Evolutionary conservation across 768 basidiomycete species (phyloP).

Genomic region (Hemileccinum impolitum): DNA sequence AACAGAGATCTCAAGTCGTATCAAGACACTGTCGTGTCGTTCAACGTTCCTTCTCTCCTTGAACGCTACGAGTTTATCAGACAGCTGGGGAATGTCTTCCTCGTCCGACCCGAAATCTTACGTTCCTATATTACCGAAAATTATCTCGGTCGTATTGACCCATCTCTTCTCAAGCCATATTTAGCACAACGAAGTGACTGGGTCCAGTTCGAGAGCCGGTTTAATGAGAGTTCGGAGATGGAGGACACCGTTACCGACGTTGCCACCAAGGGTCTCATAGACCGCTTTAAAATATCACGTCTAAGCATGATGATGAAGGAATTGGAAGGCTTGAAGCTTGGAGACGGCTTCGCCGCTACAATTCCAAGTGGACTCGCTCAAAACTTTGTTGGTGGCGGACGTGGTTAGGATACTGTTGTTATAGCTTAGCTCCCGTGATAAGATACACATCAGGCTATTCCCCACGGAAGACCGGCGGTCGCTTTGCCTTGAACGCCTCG

Average conservation of each 20-base stretch:
- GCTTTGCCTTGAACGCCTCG: conserved; percentile 81
- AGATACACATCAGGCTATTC: conserved; percentile 42
- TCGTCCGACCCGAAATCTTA: conserved; percentile 92
- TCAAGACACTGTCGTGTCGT: conserved; percentile 85
- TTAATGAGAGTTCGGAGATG: conserved; percentile 55
- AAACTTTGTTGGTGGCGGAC: conserved; percentile 47
- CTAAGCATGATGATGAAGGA: conserved; percentile 88
- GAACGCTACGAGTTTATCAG: conserved; percentile 98
- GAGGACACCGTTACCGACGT: conserved; percentile 41
- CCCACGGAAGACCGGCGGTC: conserved; percentile 75
- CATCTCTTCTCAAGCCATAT: conserved; percentile 84
- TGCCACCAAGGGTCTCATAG: conserved; percentile 47
- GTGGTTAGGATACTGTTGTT: conserved; percentile 36
- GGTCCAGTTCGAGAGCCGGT: conserved; percentile 78
- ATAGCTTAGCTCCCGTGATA: neutral
- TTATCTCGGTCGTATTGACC: conserved; percentile 89
- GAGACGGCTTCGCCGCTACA: conserved; percentile 55
- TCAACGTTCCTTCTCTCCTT: conserved; percentile 76
- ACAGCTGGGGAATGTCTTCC: conserved; percentile 95
- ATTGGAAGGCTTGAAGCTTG: conserved; percentile 60
- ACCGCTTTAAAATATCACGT: conserved; percentile 60
- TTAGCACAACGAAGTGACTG: conserved; percentile 90
- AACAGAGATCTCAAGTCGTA: conserved; percentile 92
- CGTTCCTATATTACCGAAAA: conserved; percentile 94
- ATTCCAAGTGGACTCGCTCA: conserved; percentile 57